Evolutionary conservation across 345 rosid species (phyloP).

Genomic region (Dipteronia sinensis): DNA sequence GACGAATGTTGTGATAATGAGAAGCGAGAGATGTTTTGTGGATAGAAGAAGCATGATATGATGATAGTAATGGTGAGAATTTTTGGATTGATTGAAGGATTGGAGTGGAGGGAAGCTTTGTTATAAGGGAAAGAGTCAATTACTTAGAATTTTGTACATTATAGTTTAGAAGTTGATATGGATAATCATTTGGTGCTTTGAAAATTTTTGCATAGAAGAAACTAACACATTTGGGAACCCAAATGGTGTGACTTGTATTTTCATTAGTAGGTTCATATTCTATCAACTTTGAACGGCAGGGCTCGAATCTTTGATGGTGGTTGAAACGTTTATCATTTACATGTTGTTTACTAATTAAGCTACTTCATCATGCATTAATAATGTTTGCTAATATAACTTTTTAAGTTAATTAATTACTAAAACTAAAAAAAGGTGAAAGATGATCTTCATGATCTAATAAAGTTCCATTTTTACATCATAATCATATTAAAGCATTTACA

Average conservation of each 20-base stretch:
- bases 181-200: background rate
- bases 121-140: conserved; percentile 31
- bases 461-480: too few species aligned
- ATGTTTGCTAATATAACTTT: background rate
- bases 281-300: background rate
- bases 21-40: conserved; percentile 21
- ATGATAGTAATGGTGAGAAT: background rate
- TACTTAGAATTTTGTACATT: background rate
- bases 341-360: background rate
- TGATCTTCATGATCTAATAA: too few species aligned
- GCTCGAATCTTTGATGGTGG: background rate
- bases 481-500: too few species aligned
- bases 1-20: conserved; percentile 15
- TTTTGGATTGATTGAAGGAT: background rate
- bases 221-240: background rate
- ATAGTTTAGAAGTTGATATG: background rate
- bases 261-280: background rate
- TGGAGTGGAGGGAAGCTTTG: conserved; percentile 35
- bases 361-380: background rate
- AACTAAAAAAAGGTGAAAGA: too few species aligned
- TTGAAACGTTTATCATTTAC: background rate
- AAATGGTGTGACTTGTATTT: background rate
- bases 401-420: too few species aligned
- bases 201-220: too few species aligned
- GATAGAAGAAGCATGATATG: conserved; percentile 23